Conservation (phyloP, 2,329 filamentous ascomycete species). For the Apiospora malaysiana region DNA sequence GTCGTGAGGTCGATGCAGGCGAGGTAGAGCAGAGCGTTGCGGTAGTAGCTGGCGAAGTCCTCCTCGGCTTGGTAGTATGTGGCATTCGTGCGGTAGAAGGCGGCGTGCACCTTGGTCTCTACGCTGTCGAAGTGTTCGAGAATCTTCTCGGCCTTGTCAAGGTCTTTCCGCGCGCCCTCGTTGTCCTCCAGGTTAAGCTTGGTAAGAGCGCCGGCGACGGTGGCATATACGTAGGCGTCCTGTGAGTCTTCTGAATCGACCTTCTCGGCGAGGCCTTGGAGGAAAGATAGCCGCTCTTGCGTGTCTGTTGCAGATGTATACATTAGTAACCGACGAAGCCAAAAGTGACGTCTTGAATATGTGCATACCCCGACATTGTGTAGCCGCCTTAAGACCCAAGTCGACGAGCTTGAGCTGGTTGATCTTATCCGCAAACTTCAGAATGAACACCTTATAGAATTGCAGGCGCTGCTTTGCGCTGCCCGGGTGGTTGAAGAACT, state of each 20-base stretch:
- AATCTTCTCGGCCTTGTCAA: conserved; percentile 86
- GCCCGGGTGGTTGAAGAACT: conserved; percentile 83
- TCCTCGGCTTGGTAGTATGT: conserved; percentile 93
- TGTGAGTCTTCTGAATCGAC: conserved; percentile 92
- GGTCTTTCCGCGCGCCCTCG: conserved; percentile 82
- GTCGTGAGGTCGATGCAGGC: conserved; percentile 88
- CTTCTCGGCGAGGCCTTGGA: conserved; percentile 81
- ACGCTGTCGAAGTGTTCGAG: conserved; percentile 93
- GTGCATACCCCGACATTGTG: conserved; percentile 76
- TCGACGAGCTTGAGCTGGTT: conserved; percentile 98
- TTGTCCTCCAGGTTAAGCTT: conserved; percentile 82
- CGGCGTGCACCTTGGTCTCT: conserved; percentile 92
- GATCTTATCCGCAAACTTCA: conserved; percentile 97
- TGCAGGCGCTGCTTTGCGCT: conserved; percentile 85
- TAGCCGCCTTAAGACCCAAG: conserved; percentile 84
- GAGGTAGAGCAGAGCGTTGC: conserved; percentile 95
- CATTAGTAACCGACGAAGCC: neutral
- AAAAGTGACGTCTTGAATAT: neutral
- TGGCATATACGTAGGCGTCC: conserved; percentile 94
- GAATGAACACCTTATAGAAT: conserved; percentile 93
- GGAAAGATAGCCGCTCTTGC: conserved; percentile 83
- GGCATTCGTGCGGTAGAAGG: conserved; percentile 95
- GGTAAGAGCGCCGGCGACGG: conserved; percentile 85
- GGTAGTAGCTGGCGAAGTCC: conserved; percentile 97
- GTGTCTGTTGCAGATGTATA: conserved; percentile 66